Conservation (phyloP, 441 rosid genomes). For the Pelargonium fulgidum region DNA sequence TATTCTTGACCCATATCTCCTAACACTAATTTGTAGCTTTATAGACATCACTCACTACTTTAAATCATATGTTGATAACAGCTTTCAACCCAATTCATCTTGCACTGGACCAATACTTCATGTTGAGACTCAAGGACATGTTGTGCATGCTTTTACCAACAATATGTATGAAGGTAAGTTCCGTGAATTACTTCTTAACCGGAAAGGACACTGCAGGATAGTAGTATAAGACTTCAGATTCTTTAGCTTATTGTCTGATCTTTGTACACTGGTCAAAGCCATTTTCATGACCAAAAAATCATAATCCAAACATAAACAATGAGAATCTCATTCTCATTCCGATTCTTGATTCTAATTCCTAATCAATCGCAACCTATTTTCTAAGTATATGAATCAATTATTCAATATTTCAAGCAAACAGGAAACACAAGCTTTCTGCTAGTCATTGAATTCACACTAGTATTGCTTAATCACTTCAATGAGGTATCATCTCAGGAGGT, state of each 20-base stretch:
- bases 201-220: background rate
- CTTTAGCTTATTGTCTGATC: background rate
- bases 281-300: background rate
- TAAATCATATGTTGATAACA: conserved; percentile 20
- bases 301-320: no score
- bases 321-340: no score
- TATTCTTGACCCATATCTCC: background rate
- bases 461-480: background rate
- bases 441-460: background rate
- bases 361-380: no score
- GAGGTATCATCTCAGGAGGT: conserved; percentile 28
- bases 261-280: background rate
- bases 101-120: conserved; percentile 43
- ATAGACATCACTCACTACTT: background rate
- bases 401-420: background rate
- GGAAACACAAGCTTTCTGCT: background rate
- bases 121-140: conserved; percentile 48
- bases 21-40: background rate
- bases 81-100: conserved; percentile 39
- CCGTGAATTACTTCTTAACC: background rate
- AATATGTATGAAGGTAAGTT: conserved; percentile 33
- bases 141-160: conserved; percentile 47
- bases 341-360: no score
- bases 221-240: background rate
- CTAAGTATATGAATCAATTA: no score